These are phyloP conservation scores for Abrus precatorius DNA, from an alignment of 306 rosid genomes.

Conservation along the genomic window DNA sequence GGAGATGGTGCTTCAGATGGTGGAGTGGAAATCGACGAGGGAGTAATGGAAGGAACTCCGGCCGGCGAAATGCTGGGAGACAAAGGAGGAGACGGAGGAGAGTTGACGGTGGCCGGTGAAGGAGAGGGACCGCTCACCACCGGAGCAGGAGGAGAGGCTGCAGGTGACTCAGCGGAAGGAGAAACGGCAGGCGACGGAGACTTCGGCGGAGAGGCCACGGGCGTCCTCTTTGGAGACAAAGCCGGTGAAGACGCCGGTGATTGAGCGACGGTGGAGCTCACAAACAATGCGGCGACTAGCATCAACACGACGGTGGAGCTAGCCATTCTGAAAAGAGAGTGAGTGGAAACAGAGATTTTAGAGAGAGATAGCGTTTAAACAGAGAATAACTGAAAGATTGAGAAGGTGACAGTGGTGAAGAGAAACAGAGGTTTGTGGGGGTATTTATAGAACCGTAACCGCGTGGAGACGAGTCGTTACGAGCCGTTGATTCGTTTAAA, in stretches of 20 bases:
- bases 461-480: slow-evolving; percentile 28
- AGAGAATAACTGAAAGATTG: neutral
- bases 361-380: neutral
- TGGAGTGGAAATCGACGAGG: slow-evolving; percentile 41
- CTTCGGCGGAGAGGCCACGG: slow-evolving; percentile 13
- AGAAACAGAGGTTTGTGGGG: neutral
- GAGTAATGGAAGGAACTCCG: slow-evolving; percentile 41
- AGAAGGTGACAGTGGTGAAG: neutral
- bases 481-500: slow-evolving; percentile 35
- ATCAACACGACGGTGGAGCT: slow-evolving; percentile 35
- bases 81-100: slow-evolving; percentile 58
- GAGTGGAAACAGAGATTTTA: neutral
- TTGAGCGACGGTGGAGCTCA: slow-evolving; percentile 52
- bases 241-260: slow-evolving; percentile 60
- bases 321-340: slow-evolving; percentile 56
- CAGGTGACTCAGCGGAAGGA: slow-evolving; percentile 39
- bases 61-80: slow-evolving; percentile 42
- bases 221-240: slow-evolving; percentile 37
- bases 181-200: slow-evolving; percentile 44
- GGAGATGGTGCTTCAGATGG: slow-evolving; percentile 52
- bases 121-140: slow-evolving; percentile 45
- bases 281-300: slow-evolving; percentile 51
- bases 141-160: slow-evolving; percentile 39
- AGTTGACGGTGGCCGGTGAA: slow-evolving; percentile 41
- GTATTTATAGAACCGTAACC: slow-evolving; percentile 45